A percentile compares a stretch with the other conserved stretches of the same genome.
Conservation (phyloP, 202 grass and related monocot genomes). For the Hordeum pubiflorum region DNA sequence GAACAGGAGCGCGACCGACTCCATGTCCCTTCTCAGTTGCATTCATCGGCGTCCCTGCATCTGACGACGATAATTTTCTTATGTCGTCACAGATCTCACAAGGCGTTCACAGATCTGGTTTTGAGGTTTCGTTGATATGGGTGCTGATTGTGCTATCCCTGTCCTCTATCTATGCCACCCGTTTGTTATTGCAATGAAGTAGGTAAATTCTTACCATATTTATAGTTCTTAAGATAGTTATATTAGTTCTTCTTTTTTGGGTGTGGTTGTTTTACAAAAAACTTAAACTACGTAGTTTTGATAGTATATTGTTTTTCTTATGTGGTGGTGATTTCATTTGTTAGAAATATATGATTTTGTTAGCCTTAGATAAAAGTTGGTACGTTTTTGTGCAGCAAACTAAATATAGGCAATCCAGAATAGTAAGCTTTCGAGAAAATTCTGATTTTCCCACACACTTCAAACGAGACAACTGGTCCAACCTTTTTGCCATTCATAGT, state of each 20-base stretch:
- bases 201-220: not conserved
- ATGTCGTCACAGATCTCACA: not conserved
- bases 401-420: too few species aligned
- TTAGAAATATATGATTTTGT: too few species aligned
- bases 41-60: not conserved
- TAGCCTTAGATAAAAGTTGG: too few species aligned
- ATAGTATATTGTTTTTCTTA: too few species aligned
- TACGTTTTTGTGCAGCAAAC: too few species aligned
- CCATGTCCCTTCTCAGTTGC: not conserved
- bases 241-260: not conserved
- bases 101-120: not conserved
- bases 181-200: not conserved
- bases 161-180: not conserved
- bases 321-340: too few species aligned
- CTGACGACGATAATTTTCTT: not conserved
- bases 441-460: not conserved
- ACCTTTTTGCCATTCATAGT: too few species aligned
- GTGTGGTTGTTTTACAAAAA: not conserved
- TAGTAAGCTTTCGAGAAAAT: too few species aligned
- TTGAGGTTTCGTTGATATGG: not conserved
- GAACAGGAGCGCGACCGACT: not conserved
- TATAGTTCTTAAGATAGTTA: not conserved
- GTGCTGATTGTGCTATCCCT: not conserved
- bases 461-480: too few species aligned
- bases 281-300: not conserved